These are phyloP conservation scores for Bolboschoenus planiculmis DNA, from an alignment of 176 grass and related monocot genomes.

Conservation along the genomic window DNA sequence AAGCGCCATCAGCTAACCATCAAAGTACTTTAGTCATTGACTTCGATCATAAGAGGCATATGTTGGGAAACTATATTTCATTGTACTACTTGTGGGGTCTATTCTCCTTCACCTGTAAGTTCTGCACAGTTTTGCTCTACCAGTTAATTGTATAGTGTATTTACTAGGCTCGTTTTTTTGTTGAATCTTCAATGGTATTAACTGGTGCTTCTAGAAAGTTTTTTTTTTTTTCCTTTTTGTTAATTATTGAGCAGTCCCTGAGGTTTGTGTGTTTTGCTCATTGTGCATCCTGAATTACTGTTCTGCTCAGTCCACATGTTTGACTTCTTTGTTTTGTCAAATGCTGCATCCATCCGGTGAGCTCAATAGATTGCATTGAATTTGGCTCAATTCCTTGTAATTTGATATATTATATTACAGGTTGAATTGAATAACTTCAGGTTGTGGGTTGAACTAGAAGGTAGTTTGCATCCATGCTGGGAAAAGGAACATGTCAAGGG, in stretches of 20 bases:
- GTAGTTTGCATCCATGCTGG: neutral
- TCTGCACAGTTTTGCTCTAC: neutral
- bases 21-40: constrained; percentile 26
- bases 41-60: constrained; percentile 23
- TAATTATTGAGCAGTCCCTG: neutral
- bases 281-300: neutral
- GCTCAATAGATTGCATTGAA: neutral
- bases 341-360: neutral
- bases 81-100: constrained; percentile 30
- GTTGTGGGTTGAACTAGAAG: neutral
- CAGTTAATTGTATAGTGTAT: constrained; percentile 10
- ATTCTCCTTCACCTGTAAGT: constrained; percentile 56
- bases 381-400: neutral
- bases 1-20: constrained; percentile 57
- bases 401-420: neutral
- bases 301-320: neutral
- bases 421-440: neutral
- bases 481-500: neutral
- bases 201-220: neutral
- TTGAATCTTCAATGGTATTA: neutral
- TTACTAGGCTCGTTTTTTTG: neutral
- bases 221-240: neutral
- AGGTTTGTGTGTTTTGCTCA: neutral
- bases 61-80: constrained; percentile 14
- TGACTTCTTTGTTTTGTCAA: neutral